Percentiles rank a stretch among this genome's conserved stretches.
Evolutionary conservation across 257 asterid species (phyloP).

Genomic region (Ajuga chamaepitys): DNA sequence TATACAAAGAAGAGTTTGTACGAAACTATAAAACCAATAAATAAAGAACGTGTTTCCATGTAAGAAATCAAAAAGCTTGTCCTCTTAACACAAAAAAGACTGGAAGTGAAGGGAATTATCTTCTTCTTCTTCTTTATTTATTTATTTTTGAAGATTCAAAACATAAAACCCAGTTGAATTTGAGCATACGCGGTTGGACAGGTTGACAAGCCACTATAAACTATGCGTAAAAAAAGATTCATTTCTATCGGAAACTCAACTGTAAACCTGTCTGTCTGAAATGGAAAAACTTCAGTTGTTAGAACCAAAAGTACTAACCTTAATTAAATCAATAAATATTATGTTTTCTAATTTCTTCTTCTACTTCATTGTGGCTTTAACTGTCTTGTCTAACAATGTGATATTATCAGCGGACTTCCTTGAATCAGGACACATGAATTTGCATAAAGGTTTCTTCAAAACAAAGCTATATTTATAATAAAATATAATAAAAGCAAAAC

Average conservation of each 20-base stretch:
- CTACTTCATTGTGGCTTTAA: neutral
- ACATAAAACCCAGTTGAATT: neutral
- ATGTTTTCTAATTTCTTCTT: neutral
- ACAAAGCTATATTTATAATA: neutral
- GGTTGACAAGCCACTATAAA: conserved; percentile 8
- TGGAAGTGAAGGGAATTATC: neutral
- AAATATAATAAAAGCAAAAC: no score
- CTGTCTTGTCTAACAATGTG: neutral
- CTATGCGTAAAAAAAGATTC: neutral
- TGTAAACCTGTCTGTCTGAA: neutral
- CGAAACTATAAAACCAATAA: no score
- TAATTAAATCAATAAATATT: neutral
- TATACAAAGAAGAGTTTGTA: no score
- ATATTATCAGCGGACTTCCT: neutral
- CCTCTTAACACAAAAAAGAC: no score
- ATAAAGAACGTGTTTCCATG: neutral
- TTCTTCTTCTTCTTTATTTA: no score
- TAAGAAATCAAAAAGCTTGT: conserved; percentile 1
- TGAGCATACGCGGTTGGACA: neutral
- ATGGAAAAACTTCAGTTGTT: neutral
- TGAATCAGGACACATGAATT: neutral
- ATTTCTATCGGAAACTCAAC: neutral
- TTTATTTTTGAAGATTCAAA: neutral
- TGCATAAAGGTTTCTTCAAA: neutral
- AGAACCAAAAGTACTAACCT: neutral